Evolutionary conservation across 2,329 filamentous ascomycete species (phyloP).

Genomic region (Trichoderma arundinaceum): DNA sequence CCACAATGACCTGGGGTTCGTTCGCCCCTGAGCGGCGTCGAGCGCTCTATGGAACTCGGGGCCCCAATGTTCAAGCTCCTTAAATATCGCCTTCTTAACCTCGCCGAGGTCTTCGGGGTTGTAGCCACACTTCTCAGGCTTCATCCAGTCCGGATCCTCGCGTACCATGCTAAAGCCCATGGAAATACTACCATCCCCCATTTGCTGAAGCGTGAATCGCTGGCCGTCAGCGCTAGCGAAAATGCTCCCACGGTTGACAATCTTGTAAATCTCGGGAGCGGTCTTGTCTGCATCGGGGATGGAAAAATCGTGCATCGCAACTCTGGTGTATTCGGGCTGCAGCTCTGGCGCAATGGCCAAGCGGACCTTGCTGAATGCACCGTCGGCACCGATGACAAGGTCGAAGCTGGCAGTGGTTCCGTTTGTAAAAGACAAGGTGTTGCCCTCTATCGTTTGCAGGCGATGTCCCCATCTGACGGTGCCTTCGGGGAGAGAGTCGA

Average conservation of each 20-base stretch:
- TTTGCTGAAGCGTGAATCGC: conserved; percentile 47
- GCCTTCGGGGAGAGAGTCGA: conserved; percentile 24
- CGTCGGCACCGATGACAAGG: conserved; percentile 37
- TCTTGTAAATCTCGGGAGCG: conserved; percentile 51
- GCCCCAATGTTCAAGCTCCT: conserved; percentile 50
- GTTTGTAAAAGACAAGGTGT: conserved; percentile 17
- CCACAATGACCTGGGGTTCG: conserved; percentile 54
- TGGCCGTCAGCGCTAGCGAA: conserved; percentile 53
- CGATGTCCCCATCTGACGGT: conserved; percentile 26
- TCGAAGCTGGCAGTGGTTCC: conserved; percentile 20
- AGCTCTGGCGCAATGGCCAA: conserved; percentile 43
- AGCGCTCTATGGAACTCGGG: conserved; percentile 51
- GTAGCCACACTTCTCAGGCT: conserved; percentile 50
- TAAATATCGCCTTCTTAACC: conserved; percentile 47
- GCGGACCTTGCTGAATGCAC: conserved; percentile 36
- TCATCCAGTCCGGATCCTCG: conserved; percentile 47
- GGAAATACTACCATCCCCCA: conserved; percentile 56
- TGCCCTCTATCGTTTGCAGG: conserved; percentile 22
- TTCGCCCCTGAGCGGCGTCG: conserved; percentile 47
- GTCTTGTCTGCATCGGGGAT: conserved; percentile 49
- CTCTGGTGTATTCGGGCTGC: conserved; percentile 53
- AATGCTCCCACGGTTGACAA: conserved; percentile 55
- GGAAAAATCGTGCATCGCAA: conserved; percentile 51
- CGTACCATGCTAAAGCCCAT: conserved; percentile 48
- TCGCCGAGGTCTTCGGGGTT: conserved; percentile 49